phyloP scores from a whole-genome alignment of 805 yeast species.

The Starmerella scarabaei region DNA sequence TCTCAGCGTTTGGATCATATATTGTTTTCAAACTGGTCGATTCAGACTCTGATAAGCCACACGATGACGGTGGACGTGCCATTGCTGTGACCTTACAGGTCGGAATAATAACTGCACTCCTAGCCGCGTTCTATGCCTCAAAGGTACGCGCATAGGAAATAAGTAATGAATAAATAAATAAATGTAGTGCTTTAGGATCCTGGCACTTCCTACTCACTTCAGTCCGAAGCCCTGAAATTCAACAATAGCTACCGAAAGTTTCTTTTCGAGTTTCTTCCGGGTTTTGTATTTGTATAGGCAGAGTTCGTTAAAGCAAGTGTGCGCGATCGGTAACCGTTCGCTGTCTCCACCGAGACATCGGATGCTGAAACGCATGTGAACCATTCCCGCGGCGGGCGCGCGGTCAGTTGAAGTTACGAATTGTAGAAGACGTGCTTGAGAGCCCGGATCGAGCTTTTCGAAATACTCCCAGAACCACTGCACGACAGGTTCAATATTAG shows the following conservation, averaged over 20 bases:
- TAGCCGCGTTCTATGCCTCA: slow-evolving; percentile 26
- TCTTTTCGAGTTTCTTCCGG: slow-evolving; percentile 41
- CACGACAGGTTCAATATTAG: slow-evolving; percentile 31
- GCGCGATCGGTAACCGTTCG: slow-evolving; percentile 65
- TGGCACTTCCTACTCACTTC: slow-evolving; percentile 36
- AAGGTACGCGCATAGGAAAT: slow-evolving; percentile 3
- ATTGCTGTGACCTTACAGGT: slow-evolving; percentile 29
- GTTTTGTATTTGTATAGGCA: slow-evolving; percentile 56
- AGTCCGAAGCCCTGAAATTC: slow-evolving; percentile 85
- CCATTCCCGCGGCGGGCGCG: slow-evolving; percentile 84
- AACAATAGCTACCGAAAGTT: slow-evolving; percentile 53
- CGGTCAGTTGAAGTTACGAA: slow-evolving; percentile 88
- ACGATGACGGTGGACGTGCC: slow-evolving; percentile 28
- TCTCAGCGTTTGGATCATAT: slow-evolving; percentile 30
- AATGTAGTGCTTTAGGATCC: no score
- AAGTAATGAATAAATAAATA: slow-evolving; percentile 1
- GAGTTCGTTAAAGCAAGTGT: slow-evolving; percentile 88
- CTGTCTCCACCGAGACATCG: slow-evolving; percentile 38
- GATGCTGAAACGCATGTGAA: slow-evolving; percentile 61
- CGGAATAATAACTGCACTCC: slow-evolving; percentile 28
- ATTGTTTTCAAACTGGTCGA: slow-evolving; percentile 26
- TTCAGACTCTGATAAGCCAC: slow-evolving; percentile 15
- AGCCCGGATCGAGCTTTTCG: slow-evolving; percentile 31
- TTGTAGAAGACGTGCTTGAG: slow-evolving; percentile 51
- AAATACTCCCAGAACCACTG: slow-evolving; percentile 84